Evolutionary conservation across 2,329 filamentous ascomycete genomes (phyloP), one percentile per base, ranked within the genome.

Genomic region (Hypoxylon sp.): DNA sequence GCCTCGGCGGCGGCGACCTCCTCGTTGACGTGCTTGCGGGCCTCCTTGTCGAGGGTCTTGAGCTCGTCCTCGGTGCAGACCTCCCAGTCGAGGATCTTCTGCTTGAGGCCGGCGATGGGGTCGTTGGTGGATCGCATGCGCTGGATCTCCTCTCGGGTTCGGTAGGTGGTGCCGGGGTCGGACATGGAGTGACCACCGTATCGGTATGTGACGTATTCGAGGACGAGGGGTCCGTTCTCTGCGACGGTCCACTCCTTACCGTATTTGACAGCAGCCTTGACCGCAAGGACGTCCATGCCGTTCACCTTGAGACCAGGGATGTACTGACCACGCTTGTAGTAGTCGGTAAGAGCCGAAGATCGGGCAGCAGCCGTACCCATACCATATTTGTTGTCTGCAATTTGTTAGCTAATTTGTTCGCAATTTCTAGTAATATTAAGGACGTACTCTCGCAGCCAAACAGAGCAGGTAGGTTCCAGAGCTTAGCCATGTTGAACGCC

Each of bases 171-270:
- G 74, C 94, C 94, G 53, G 94, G 94, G 76, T 99, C 94, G 71
- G 93, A 97, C 94, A 99, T 99, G 78, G 91, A 97, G 87, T 99
- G 94, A 65, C 94, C 94, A 73, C 94, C 94, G 75, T 99, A 99
- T 70, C 94, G 87, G 88, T 99, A 99, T 67, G 94, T 99, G 70
- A 99, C 92, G 75, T 96, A 99, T 80, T 99, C 94, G 75, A 96
- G 88, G 68, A 99, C 94, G 59, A 99, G 83, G 62, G 94, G 94
- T 58, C 93, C 93, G 75, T 96, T 92, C 73, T 88, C 92, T 56
- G 83, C 79, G 54, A 81, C 77, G 61, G 90, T 88, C 81, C 87
- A 96, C 71, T 96, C 83, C 81, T 94, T 96, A 71, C 88, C 91
- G 79, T 96, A 92, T 77, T 93, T 81, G 68, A 96, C 91, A 61